A percentile compares a stretch with the other conserved stretches of the same genome.
phyloP scores from a whole-genome alignment of 179 eudicot species.

The Corrigiola litoralis region DNA sequence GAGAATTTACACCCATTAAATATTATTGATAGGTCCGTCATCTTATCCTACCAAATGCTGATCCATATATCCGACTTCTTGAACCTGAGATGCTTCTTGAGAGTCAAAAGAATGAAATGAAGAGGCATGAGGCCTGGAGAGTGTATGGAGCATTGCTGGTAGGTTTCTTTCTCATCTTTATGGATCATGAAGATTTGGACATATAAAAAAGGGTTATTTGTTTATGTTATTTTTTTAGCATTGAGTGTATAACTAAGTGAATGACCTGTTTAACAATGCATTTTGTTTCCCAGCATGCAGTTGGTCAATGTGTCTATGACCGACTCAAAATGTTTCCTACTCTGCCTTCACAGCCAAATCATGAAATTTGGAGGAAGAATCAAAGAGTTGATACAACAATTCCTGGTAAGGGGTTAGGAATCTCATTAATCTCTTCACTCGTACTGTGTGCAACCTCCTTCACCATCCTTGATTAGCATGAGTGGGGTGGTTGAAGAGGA shows the following conservation, averaged over 20 bases:
- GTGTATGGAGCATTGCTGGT: constrained; percentile 90
- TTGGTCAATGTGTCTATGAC: constrained; percentile 66
- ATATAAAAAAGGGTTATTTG: background rate
- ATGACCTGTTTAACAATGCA: background rate
- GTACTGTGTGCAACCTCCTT: background rate
- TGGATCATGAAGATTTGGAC: background rate
- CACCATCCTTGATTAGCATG: background rate
- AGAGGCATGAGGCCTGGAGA: constrained; percentile 87
- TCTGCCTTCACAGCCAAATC: constrained; percentile 46
- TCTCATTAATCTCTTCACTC: background rate
- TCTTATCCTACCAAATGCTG: constrained; percentile 74
- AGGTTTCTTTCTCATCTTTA: constrained; percentile 18
- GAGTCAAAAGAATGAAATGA: constrained; percentile 76
- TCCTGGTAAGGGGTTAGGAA: constrained; percentile 40
- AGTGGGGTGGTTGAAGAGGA: background rate
- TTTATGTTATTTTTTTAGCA: background rate
- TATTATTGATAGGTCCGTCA: constrained; percentile 49
- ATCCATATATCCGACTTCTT: constrained; percentile 69
- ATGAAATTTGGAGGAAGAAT: constrained; percentile 42
- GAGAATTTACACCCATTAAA: background rate
- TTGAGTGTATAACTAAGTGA: background rate
- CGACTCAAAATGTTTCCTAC: constrained; percentile 64
- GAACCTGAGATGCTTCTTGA: constrained; percentile 84
- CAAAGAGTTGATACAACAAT: constrained; percentile 36
- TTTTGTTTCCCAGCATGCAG: constrained; percentile 54